Evolutionary conservation across 768 basidiomycete genomes (phyloP).

Genomic region (Megacollybia marginata): DNA sequence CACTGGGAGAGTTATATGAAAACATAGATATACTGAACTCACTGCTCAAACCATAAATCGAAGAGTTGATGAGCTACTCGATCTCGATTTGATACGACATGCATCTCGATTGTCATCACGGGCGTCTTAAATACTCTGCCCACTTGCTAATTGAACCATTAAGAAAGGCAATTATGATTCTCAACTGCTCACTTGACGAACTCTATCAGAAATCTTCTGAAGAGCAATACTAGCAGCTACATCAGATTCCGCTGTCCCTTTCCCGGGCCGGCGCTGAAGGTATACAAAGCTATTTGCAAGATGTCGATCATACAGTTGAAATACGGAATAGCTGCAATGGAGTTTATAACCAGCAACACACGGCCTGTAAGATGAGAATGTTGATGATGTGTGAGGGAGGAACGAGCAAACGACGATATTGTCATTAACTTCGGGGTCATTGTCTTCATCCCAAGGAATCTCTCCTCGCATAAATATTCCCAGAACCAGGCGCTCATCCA

Average conservation of each 20-base stretch:
- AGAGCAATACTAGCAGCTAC: constrained; percentile 54
- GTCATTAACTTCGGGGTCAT: constrained; percentile 45
- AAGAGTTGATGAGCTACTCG: constrained; percentile 60
- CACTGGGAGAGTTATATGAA: constrained; percentile 19
- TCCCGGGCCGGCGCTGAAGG: constrained; percentile 33
- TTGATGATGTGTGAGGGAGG: constrained; percentile 42
- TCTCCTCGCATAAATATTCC: constrained; percentile 59
- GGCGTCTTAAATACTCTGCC: constrained; percentile 48
- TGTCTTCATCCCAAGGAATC: constrained; percentile 43
- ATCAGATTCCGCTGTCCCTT: constrained; percentile 28
- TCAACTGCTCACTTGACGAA: constrained; percentile 15
- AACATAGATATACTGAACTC: constrained; percentile 15
- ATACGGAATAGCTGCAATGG: constrained; percentile 44
- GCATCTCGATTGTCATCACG: constrained; percentile 49
- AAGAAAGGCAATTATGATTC: no score
- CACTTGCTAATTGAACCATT: constrained; percentile 38
- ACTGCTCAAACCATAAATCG: constrained; percentile 65
- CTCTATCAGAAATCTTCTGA: constrained; percentile 48
- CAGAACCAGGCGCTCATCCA: constrained; percentile 52
- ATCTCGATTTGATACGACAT: constrained; percentile 65
- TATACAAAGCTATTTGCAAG: constrained; percentile 52
- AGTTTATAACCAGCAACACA: constrained; percentile 48
- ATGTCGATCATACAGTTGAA: constrained; percentile 53
- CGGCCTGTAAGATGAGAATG: constrained; percentile 40
- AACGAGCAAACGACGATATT: constrained; percentile 60